Evolutionary conservation across 2,329 filamentous ascomycete genomes (phyloP).

Genomic region (Monilinia fructigena): DNA sequence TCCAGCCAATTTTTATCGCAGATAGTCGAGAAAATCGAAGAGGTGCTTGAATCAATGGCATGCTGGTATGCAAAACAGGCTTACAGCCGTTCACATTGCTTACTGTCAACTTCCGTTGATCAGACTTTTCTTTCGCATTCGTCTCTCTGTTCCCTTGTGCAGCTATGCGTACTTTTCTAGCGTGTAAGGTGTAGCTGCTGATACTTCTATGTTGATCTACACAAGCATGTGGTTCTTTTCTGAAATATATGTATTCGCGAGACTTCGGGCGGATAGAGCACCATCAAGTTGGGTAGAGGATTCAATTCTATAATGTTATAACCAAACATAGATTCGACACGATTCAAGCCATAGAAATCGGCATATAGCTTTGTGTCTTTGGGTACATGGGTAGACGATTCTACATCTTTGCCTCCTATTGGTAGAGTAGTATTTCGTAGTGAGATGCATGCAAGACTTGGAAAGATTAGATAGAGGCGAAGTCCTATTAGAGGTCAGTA

Average conservation of each 20-base stretch:
- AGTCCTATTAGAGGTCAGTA: constrained; percentile 21
- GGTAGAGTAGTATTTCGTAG: constrained; percentile 25
- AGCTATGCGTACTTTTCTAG: constrained; percentile 23
- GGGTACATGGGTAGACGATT: constrained; percentile 24
- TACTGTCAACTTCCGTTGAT: constrained; percentile 17
- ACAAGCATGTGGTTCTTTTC: constrained; percentile 63
- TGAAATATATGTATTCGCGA: constrained; percentile 67
- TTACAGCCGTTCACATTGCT: constrained; percentile 22
- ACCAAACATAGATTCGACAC: constrained; percentile 56
- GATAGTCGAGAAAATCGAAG: background rate
- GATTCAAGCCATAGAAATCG: constrained; percentile 16
- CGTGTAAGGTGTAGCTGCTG: constrained; percentile 25
- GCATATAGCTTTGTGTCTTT: constrained; percentile 18
- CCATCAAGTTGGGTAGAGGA: constrained; percentile 75
- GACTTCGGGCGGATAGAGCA: constrained; percentile 59
- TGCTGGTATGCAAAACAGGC: constrained; percentile 2
- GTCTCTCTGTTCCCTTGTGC: constrained; percentile 21
- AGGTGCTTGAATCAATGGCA: background rate
- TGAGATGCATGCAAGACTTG: constrained; percentile 21
- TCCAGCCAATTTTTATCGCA: background rate
- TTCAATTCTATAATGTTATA: constrained; percentile 63
- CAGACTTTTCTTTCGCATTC: constrained; percentile 14
- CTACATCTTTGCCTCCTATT: constrained; percentile 25
- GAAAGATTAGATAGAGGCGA: constrained; percentile 32
- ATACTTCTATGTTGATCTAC: constrained; percentile 51